phyloP scores from a whole-genome alignment of 306 rosid species.

The Glycyrrhiza uralensis region DNA sequence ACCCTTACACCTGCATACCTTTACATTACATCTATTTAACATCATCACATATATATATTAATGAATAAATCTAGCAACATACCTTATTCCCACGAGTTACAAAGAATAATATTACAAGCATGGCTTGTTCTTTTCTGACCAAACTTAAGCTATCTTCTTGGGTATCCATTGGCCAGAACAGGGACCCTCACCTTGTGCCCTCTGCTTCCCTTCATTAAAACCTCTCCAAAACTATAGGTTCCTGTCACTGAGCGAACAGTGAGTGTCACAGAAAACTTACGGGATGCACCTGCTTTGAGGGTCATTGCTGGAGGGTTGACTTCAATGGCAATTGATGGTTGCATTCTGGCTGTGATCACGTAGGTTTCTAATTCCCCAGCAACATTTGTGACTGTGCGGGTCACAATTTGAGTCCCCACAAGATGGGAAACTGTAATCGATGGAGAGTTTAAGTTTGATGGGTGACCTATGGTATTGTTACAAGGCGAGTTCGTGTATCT shows the following conservation, averaged over 20 bases:
- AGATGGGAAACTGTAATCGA: constrained; percentile 85
- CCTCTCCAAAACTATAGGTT: constrained; percentile 84
- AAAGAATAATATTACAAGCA: constrained; percentile 94
- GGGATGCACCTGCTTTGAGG: constrained; percentile 64
- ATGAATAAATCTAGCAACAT: constrained; percentile 49
- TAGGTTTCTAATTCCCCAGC: constrained; percentile 91
- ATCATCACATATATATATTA: constrained; percentile 43
- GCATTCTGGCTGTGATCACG: constrained; percentile 73
- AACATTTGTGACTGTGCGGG: constrained; percentile 82
- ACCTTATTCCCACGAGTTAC: constrained; percentile 79
- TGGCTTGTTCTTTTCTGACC: constrained; percentile 33
- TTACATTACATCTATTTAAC: constrained; percentile 80
- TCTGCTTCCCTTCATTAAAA: constrained; percentile 82
- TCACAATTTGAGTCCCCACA: constrained; percentile 59
- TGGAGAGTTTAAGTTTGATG: constrained; percentile 81
- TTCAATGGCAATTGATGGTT: constrained; percentile 81
- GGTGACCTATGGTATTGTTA: constrained; percentile 68
- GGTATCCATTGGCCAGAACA: constrained; percentile 85
- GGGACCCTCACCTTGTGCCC: constrained; percentile 97
- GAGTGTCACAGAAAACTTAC: constrained; percentile 69
- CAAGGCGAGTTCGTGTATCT: constrained; percentile 77
- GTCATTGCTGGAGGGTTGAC: constrained; percentile 87
- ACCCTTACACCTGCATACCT: constrained; percentile 49
- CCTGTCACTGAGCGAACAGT: constrained; percentile 80
- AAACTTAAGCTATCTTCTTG: constrained; percentile 58